Conservation (phyloP, 805 yeast species). For the Scheffersomyces ergatensis region DNA sequence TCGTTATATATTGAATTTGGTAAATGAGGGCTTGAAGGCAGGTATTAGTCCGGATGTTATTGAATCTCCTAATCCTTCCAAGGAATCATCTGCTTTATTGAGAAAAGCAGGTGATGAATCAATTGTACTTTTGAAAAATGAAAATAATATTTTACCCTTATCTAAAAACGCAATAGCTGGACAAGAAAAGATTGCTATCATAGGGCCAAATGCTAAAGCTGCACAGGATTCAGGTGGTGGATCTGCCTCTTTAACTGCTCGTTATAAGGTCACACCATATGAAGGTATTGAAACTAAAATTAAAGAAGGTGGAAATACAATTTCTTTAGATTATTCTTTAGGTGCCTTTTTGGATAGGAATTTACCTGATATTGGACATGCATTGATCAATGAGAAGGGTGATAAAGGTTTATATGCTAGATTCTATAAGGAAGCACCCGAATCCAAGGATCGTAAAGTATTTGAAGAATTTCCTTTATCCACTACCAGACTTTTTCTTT, state of each 20-base stretch:
- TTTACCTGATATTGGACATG: constrained; percentile 27
- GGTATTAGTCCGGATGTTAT: constrained; percentile 40
- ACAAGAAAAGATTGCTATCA: constrained; percentile 39
- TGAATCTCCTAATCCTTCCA: constrained; percentile 39
- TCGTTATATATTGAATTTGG: constrained; percentile 44
- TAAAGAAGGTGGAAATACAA: constrained; percentile 20
- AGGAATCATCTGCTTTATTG: constrained; percentile 41
- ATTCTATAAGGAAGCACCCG: constrained; percentile 15
- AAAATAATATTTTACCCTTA: constrained; percentile 46
- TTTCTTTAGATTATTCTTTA: constrained; percentile 21
- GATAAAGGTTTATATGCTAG: constrained; percentile 16
- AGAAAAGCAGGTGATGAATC: constrained; percentile 48
- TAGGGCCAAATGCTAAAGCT: constrained; percentile 58
- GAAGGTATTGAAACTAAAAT: constrained; percentile 41
- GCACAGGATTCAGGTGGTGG: constrained; percentile 61
- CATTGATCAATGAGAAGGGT: constrained; percentile 19
- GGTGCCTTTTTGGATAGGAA: constrained; percentile 31
- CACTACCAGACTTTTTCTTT: constrained; percentile 15
- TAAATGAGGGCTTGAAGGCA: constrained; percentile 38
- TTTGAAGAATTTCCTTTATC: constrained; percentile 17
- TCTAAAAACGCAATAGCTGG: constrained; percentile 11
- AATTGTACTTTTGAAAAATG: constrained; percentile 57
- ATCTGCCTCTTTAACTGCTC: constrained; percentile 51
- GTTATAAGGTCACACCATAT: constrained; percentile 47
- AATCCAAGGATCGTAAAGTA: constrained; percentile 7